Evolutionary conservation across 257 asterid species (phyloP).

Genomic region (Scutellaria barbata): DNA sequence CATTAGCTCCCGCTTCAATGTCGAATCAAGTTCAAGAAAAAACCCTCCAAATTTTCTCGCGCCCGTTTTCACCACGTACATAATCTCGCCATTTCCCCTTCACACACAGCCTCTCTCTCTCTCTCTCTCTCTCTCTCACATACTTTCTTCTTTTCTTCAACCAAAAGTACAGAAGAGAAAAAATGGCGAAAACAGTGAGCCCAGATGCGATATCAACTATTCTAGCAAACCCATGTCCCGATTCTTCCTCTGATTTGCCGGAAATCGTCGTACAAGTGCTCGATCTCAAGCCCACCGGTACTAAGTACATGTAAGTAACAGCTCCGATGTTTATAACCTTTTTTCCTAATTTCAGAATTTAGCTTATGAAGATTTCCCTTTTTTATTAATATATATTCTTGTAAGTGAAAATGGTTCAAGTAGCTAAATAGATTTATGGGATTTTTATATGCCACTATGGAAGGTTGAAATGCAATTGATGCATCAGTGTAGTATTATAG

Average conservation of each 20-base stretch:
- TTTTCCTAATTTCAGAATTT: neutral
- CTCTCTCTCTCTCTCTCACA: neutral
- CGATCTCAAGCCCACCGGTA: conserved; percentile 73
- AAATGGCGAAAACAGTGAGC: conserved; percentile 58
- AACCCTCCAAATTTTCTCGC: conserved; percentile 37
- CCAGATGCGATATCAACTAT: conserved; percentile 73
- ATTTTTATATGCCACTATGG: neutral
- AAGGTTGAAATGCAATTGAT: neutral
- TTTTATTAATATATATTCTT: neutral
- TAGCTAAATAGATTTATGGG: neutral
- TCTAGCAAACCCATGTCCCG: conserved; percentile 77
- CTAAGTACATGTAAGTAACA: conserved; percentile 53
- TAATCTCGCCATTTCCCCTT: neutral
- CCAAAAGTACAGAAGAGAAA: neutral
- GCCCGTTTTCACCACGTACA: conserved; percentile 41
- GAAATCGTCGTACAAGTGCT: conserved; percentile 76
- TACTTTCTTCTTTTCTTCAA: neutral
- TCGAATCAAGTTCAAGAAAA: conserved; percentile 18
- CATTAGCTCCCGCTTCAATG: conserved; percentile 35
- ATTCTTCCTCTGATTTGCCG: conserved; percentile 62
- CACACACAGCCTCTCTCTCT: neutral
- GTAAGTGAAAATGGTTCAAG: no score
- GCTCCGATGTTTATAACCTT: neutral
- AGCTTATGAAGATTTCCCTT: neutral
- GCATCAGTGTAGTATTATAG: neutral